Base-by-base conservation (phyloP, 202 grass and related monocot genomes). In the Schoenoplectus triqueter region DNA sequence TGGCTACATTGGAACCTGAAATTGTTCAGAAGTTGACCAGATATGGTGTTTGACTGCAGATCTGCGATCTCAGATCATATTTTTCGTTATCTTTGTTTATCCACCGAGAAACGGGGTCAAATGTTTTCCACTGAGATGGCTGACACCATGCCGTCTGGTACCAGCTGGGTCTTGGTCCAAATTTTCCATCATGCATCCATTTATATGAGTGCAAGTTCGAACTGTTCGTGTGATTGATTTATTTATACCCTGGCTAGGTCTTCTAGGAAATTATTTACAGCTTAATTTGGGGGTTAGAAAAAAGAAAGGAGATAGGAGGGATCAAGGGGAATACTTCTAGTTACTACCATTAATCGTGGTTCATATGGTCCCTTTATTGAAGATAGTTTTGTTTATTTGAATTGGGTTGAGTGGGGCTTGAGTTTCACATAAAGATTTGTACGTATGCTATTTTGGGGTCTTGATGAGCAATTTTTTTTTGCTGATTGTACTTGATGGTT, bases 1-100 rank as follows among this genome's bases (percentile, higher is more conserved):
- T 99, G 90, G 82, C 92, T 9, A 87, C 92, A 55, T 73, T 99
- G 7, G 90, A 99, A 18, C 97, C 93, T 48, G 82, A 77, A 62
- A 82, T 86, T 57, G 89, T 92, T 73, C 91, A 92, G 85, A 99
- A 84, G 88, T 90, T 99, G 86, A 84, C 85, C 7, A 88, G 84
- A 82, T 99, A 94, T 4, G 91, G 88, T 7, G 86, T 94, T 83
- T 99, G 69, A 87, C 17, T 73, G 31, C 40, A 31, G 7, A 21
- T 48, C 21, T 66, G 19, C 13, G 7, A 21, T 48, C 21, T 66
- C 42, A 4, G 64, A 81, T 59, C 41, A 84, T 84, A 21, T 40
- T 17, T 86, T 21, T 31, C 72, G 17, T 61, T 22, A 57, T 87
- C 63, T 21, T 87, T 54, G 45, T 75, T 74, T 82, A 13, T 80